Base-by-base conservation (phyloP, 257 asterid genomes). In the Marsdenia floribunda region DNA sequence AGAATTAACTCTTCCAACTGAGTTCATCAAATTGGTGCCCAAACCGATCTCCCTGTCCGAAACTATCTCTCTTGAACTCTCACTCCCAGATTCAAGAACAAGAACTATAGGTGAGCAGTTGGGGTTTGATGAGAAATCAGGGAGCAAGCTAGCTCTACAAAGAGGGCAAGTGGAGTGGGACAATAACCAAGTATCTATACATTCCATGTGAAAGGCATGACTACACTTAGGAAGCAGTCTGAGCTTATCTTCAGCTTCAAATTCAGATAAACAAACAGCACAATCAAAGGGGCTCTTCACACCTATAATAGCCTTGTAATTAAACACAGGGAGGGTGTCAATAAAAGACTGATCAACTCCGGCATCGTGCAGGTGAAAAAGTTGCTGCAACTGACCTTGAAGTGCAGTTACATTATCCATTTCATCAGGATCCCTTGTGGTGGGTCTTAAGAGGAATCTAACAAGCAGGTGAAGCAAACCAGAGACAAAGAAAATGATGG, bases 131-230 rank as follows among this genome's bases (percentile, higher is more conserved):
- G 87, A 55, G 77, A 85, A 92, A 77, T 92, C 97, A 38, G 84
- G 76, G 6, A 92, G 85, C 80, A 94, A 79, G 63, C 82, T 88
- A 29, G 91, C 92, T 76, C 99, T 88, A 77, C 98, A 94, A n/a
- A 94, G 86, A 10, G 98, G 98, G 76, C 99, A 94, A 78, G 99
- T 92, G 6, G 99, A 92, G 72, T 94, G 97, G 1, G 97, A 92
- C 82, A 92, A 76, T 3, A 94, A 88, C 99, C 99, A 94, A 46
- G 99, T 94, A 52, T 94, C 99, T 53, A 94, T 94, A 50, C 98
- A 94, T 7, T 86, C 97, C 95, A 91, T 87, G 85, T 94, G 98
- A 77, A 94, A 94, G 38, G 98, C 98, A 75, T 94, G 98, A 86
- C 96, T 93, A 71, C 98, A 93, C 79, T 90, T 87, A 1, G 98